Evolutionary conservation across 495 filamentous ascomycete genomes (phyloP).

Genomic region (Daldinia bambusicola): DNA sequence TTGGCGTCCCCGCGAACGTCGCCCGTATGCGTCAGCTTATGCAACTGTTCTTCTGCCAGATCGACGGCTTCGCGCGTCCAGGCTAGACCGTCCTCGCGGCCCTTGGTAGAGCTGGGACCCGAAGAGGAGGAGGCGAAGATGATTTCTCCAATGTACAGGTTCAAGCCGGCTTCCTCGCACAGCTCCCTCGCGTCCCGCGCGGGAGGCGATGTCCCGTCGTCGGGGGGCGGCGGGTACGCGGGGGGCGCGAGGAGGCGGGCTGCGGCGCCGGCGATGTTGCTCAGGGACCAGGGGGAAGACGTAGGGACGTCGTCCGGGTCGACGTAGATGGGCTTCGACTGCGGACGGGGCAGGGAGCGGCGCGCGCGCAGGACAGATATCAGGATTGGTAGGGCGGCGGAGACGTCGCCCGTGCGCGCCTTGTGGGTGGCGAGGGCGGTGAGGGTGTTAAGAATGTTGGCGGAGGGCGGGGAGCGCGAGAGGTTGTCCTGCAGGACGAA

Average conservation of each 20-base stretch:
- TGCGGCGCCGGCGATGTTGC: slow-evolving; percentile 56
- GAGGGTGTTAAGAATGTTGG: slow-evolving; percentile 76
- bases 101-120: slow-evolving; percentile 15
- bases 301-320: slow-evolving; percentile 29
- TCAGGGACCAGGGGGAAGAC: slow-evolving; percentile 48
- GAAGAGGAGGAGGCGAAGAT: slow-evolving; percentile 67
- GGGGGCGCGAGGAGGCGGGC: slow-evolving; percentile 60
- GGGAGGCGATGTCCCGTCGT: slow-evolving; percentile 72
- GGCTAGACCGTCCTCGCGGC: slow-evolving; percentile 72
- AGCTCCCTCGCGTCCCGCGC: slow-evolving; percentile 66
- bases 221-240: slow-evolving; percentile 71
- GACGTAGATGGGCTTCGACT: slow-evolving; percentile 4
- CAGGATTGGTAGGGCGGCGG: slow-evolving; percentile 81
- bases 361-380: slow-evolving; percentile 84
- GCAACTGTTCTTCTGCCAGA: slow-evolving; percentile 63
- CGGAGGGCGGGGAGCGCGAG: slow-evolving; percentile 65
- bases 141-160: slow-evolving; percentile 94
- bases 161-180: slow-evolving; percentile 86
- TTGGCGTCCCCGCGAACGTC: slow-evolving; percentile 47
- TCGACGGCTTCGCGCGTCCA: slow-evolving; percentile 90
- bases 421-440: slow-evolving; percentile 82
- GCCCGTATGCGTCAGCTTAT: slow-evolving; percentile 34
- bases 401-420: slow-evolving; percentile 70
- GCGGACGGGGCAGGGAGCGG: slow-evolving; percentile 51
- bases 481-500: slow-evolving; percentile 67